Percentiles rank a stretch among this genome's conserved stretches.
Evolutionary conservation across 148 eudicot species (phyloP).

Genomic region (Beta vulgaris): DNA sequence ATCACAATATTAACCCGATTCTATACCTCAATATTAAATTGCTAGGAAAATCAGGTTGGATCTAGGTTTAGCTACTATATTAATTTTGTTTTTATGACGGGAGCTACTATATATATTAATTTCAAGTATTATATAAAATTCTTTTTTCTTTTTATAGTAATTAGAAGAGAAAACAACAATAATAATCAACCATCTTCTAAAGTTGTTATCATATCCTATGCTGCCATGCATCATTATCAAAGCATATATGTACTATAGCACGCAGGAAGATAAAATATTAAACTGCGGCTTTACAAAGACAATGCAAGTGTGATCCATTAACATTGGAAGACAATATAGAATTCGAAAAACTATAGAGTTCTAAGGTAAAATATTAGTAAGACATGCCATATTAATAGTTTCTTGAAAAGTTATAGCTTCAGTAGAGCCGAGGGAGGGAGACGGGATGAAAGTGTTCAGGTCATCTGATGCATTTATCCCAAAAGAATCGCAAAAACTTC

Average conservation of each 20-base stretch:
- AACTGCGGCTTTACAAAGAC: neutral
- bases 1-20: neutral
- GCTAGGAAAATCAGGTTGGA: conserved; percentile 12
- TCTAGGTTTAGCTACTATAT: conserved; percentile 14
- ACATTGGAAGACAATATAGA: conserved; percentile 12
- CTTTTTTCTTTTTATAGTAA: conserved; percentile 14
- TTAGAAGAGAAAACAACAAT: neutral
- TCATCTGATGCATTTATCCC: neutral
- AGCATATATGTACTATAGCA: conserved; percentile 2
- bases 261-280: neutral
- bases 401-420: conserved; percentile 13
- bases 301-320: conserved; percentile 18
- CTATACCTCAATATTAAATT: neutral
- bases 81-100: no score
- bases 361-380: conserved; percentile 15
- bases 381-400: conserved; percentile 3
- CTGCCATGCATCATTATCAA: neutral
- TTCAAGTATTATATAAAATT: neutral
- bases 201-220: conserved; percentile 3
- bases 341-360: neutral
- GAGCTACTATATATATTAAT: neutral
- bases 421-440: neutral
- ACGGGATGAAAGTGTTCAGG: neutral
- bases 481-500: neutral
- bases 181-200: neutral